Percentiles rank a stretch among this genome's conserved stretches.
Conservation (phyloP, 805 yeast species). For the Dipodascus geniculatus region DNA sequence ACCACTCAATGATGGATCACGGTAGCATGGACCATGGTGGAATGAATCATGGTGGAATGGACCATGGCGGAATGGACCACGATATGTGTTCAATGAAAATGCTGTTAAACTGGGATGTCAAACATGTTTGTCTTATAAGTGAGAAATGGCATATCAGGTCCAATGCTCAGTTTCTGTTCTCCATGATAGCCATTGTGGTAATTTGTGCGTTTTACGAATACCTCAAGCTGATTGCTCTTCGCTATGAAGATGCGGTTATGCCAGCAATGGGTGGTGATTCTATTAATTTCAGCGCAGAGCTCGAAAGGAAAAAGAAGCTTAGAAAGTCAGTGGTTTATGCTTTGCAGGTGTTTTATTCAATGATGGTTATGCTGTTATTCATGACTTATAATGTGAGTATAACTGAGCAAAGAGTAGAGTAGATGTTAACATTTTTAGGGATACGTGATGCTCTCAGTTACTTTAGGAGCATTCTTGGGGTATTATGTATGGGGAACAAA, state of each 20-base stretch:
- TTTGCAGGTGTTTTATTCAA: background rate
- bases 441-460: background rate
- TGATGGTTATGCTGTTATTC: background rate
- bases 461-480: background rate
- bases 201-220: background rate
- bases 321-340: background rate
- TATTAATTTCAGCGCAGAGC: background rate
- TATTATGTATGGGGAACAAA: background rate
- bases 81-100: background rate
- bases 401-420: too few relatives aligned
- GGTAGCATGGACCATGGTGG: background rate
- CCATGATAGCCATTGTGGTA: background rate
- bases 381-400: background rate
- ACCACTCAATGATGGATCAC: conserved; percentile 1
- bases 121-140: background rate
- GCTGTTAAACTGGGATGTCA: background rate
- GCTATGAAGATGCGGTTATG: background rate
- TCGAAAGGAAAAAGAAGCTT: background rate
- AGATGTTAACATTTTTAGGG: too few relatives aligned
- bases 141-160: background rate
- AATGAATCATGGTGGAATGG: background rate
- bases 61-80: background rate
- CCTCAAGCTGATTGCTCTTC: background rate
- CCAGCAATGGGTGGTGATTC: background rate
- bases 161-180: background rate